Percentiles rank a stretch among this genome's conserved stretches.
Conservation (phyloP, 805 yeast species). For the Hanseniaspora meyeri region DNA sequence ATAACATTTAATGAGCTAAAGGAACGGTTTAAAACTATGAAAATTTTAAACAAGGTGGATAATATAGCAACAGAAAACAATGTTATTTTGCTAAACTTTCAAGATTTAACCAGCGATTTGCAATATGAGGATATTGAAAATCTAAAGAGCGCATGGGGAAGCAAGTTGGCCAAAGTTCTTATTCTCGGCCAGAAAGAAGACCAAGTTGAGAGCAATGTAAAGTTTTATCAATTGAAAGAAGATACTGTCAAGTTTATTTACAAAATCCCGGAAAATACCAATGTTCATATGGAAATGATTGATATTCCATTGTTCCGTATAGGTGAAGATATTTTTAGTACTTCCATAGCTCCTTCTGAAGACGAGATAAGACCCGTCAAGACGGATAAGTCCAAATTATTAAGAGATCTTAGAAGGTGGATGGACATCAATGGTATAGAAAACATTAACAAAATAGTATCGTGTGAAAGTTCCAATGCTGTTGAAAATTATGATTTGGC, state of each 20-base stretch:
- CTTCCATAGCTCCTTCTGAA: not conserved
- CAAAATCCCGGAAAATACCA: not conserved
- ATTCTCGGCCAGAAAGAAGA: not conserved
- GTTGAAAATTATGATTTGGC: constrained; percentile 14
- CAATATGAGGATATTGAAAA: not conserved
- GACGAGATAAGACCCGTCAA: not conserved
- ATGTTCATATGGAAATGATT: not conserved
- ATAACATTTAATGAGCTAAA: not conserved
- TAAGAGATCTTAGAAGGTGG: not conserved
- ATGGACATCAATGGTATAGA: not conserved
- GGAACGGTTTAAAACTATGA: not conserved
- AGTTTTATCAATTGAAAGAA: not conserved
- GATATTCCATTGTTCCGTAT: constrained; percentile 2
- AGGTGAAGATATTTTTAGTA: not conserved
- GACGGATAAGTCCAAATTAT: not conserved
- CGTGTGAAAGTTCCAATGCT: constrained; percentile 15
- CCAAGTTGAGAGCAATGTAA: not conserved
- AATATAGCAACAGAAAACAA: not conserved
- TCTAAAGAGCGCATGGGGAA: not conserved
- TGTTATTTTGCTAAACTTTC: not conserved
- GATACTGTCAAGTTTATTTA: not conserved
- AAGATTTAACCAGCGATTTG: not conserved
- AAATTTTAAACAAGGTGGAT: not conserved
- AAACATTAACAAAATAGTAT: not conserved
- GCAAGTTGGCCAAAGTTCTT: not conserved